Conservation (phyloP, 768 basidiomycete species). For the Mycena rebaudengoi region DNA sequence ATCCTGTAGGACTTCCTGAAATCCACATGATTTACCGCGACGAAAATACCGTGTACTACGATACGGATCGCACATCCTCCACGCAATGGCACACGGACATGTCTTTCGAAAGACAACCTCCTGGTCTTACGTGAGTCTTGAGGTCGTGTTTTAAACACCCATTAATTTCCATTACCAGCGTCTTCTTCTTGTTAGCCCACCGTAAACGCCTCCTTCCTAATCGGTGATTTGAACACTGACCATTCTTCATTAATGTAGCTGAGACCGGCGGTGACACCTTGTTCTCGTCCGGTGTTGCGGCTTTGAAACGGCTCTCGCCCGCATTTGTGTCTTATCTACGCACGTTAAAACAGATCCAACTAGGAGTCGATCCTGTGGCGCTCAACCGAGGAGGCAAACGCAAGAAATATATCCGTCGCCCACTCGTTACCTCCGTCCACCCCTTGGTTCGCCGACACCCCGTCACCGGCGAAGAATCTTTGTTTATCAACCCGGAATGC, state of each 20-base stretch:
- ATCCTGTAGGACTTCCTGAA: slow-evolving; percentile 60
- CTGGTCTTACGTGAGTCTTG: slow-evolving; percentile 67
- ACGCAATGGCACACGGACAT: slow-evolving; percentile 57
- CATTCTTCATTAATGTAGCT: slow-evolving; percentile 36
- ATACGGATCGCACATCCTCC: slow-evolving; percentile 50
- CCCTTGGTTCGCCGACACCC: slow-evolving; percentile 66
- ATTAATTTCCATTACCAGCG: not conserved
- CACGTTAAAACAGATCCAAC: slow-evolving; percentile 63
- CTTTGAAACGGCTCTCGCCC: slow-evolving; percentile 65
- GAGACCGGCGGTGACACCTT: slow-evolving; percentile 59
- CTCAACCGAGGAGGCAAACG: slow-evolving; percentile 50
- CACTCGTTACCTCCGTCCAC: slow-evolving; percentile 36
- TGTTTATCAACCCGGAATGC: slow-evolving; percentile 66
- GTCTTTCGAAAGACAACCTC: slow-evolving; percentile 67
- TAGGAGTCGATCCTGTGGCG: slow-evolving; percentile 59
- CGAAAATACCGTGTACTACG: slow-evolving; percentile 57
- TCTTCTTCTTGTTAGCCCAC: not conserved
- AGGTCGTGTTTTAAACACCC: too few relatives aligned
- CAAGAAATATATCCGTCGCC: slow-evolving; percentile 51
- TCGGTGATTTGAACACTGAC: not conserved
- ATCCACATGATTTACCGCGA: slow-evolving; percentile 72
- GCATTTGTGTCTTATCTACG: slow-evolving; percentile 65
- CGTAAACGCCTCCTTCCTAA: not conserved
- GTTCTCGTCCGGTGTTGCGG: slow-evolving; percentile 65
- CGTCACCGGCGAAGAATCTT: slow-evolving; percentile 65